Conservation (phyloP, 2,329 filamentous ascomycete species). For the Fusarium sp. region DNA sequence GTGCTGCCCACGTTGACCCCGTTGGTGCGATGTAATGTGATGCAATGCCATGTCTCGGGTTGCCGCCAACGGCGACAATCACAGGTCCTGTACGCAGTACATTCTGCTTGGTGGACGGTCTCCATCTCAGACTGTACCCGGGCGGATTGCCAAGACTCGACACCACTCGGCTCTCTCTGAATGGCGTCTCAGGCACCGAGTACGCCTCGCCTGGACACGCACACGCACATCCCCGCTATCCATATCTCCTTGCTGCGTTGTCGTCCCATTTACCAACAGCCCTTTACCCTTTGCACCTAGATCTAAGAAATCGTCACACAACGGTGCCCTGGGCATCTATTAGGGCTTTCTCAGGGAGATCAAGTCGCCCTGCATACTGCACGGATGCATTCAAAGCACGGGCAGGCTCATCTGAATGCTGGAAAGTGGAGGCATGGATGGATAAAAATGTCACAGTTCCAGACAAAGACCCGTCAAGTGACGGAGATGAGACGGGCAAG, state of each 20-base stretch:
- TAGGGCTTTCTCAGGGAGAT: neutral
- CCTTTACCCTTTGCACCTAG: neutral
- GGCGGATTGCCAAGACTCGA: constrained; percentile 23
- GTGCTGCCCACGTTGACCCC: constrained; percentile 7
- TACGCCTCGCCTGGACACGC: neutral
- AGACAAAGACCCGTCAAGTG: neutral
- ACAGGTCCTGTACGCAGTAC: neutral
- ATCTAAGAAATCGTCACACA: neutral
- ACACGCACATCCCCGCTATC: neutral
- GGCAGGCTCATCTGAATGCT: neutral
- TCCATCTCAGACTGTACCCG: constrained; percentile 3
- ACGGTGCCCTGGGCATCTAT: neutral
- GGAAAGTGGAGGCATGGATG: neutral
- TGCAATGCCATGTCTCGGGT: constrained; percentile 34
- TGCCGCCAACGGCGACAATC: constrained; percentile 19
- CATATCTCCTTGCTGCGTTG: neutral
- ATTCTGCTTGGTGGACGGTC: neutral
- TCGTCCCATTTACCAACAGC: neutral
- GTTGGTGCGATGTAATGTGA: constrained; percentile 32
- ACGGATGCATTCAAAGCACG: neutral
- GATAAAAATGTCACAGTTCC: constrained; percentile 1
- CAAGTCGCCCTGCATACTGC: neutral
- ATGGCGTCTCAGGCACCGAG: neutral
- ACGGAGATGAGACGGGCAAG: neutral
- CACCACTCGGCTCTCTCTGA: constrained; percentile 13